Conservation (phyloP, 352 stramenopile genomes). For the Elongisporangium undulatum region DNA sequence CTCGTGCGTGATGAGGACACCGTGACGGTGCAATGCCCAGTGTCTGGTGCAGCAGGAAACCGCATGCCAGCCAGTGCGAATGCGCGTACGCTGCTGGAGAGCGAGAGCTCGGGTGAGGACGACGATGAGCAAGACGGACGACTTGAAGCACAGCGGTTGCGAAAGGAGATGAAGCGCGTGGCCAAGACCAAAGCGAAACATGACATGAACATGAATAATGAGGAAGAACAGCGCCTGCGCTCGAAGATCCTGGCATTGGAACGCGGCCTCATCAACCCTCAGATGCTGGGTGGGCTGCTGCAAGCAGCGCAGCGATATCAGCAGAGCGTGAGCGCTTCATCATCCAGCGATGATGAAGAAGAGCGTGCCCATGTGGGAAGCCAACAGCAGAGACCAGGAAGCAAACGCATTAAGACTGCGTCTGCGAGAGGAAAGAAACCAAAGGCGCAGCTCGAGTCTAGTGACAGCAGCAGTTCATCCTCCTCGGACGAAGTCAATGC, state of each 20-base stretch:
- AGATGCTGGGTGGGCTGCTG: background rate
- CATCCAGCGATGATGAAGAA: background rate
- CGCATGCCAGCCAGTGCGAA: background rate
- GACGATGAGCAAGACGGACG: background rate
- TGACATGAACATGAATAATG: background rate
- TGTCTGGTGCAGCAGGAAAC: background rate
- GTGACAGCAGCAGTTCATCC: too few relatives aligned
- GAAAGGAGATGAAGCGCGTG: background rate
- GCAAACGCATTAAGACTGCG: background rate
- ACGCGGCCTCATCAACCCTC: background rate
- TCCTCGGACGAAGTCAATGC: background rate
- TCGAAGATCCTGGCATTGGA: background rate
- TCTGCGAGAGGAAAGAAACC: too few relatives aligned
- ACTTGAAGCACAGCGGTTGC: background rate
- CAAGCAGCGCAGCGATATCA: background rate
- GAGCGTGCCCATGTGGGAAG: background rate
- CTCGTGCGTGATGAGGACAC: conserved; percentile 64
- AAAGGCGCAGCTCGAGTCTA: too few relatives aligned
- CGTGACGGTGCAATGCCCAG: conserved; percentile 41
- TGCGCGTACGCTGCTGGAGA: background rate
- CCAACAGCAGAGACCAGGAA: background rate
- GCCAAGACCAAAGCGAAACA: conserved; percentile 1
- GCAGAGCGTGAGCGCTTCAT: background rate
- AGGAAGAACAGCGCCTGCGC: background rate
- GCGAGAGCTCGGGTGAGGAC: background rate